phyloP scores from a whole-genome alignment of 106 monocot species.

The Acanthochlamys bracteata region DNA sequence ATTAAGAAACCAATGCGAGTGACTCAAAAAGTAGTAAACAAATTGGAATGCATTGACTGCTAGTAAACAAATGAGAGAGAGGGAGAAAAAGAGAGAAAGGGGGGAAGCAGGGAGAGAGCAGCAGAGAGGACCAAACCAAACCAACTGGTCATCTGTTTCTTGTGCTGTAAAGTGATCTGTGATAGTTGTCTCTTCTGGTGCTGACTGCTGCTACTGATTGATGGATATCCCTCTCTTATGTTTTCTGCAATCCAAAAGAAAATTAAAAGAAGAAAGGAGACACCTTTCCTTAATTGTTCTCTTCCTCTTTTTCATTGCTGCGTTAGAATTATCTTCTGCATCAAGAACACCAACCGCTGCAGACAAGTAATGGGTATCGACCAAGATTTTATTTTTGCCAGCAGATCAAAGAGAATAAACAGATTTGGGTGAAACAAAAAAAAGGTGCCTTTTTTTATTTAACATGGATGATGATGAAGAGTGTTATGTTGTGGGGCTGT shows the following conservation, averaged over 20 bases:
- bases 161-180: conserved; percentile 7
- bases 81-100: neutral
- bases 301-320: conserved; percentile 7
- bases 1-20: neutral
- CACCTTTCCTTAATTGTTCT: neutral
- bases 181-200: neutral
- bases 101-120: too few relatives aligned
- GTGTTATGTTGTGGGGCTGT: too few relatives aligned
- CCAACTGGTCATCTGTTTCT: too few relatives aligned
- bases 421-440: neutral
- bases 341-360: neutral
- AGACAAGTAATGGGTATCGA: neutral
- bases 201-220: too few relatives aligned
- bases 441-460: neutral
- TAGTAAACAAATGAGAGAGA: neutral
- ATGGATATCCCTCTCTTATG: too few relatives aligned
- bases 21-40: neutral
- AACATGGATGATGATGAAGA: too few relatives aligned
- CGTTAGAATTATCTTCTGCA: neutral
- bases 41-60: neutral
- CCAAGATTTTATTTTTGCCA: neutral
- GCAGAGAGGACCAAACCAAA: too few relatives aligned
- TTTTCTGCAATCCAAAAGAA: too few relatives aligned
- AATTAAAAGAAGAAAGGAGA: too few relatives aligned
- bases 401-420: neutral